phyloP scores from a whole-genome alignment of 352 stramenopile genomes.

The Pythium dissimile region DNA sequence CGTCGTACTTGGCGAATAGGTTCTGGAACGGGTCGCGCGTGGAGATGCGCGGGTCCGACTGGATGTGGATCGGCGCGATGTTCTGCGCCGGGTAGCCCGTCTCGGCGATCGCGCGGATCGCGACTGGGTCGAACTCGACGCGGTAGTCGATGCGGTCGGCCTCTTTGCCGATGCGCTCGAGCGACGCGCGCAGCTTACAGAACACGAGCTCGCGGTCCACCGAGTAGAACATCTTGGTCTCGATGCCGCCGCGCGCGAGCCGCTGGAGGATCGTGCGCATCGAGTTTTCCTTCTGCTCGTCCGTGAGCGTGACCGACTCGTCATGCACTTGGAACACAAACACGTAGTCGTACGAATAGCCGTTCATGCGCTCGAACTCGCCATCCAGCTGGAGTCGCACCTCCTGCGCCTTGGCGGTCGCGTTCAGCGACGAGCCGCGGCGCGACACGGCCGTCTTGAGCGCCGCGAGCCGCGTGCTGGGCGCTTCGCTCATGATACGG shows the following conservation, averaged over 20 bases:
- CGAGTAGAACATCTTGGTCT: conserved; percentile 86
- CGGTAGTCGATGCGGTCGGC: conserved; percentile 77
- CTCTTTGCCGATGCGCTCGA: conserved; percentile 63
- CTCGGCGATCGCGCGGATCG: conserved; percentile 57
- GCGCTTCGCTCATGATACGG: conserved; percentile 17
- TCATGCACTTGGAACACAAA: conserved; percentile 83
- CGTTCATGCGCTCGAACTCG: conserved; percentile 57
- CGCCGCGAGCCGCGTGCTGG: conserved; percentile 40
- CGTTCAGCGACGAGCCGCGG: conserved; percentile 65
- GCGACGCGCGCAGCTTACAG: conserved; percentile 69
- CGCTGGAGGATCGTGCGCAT: conserved; percentile 72
- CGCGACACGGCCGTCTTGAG: conserved; percentile 64
- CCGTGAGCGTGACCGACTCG: conserved; percentile 46
- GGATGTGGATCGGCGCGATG: conserved; percentile 65
- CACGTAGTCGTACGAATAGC: conserved; percentile 80
- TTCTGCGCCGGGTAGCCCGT: conserved; percentile 47
- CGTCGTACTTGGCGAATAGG: conserved; percentile 77
- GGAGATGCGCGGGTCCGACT: conserved; percentile 43
- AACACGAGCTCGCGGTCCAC: conserved; percentile 62
- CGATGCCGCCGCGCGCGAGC: conserved; percentile 60
- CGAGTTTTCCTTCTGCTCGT: conserved; percentile 59
- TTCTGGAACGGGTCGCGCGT: conserved; percentile 63
- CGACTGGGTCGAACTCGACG: conserved; percentile 61
- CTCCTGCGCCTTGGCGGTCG: conserved; percentile 54
- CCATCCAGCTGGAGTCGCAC: conserved; percentile 59